phyloP scores from a whole-genome alignment of 2,329 filamentous ascomycete species.

The Ophiostoma australiae region DNA sequence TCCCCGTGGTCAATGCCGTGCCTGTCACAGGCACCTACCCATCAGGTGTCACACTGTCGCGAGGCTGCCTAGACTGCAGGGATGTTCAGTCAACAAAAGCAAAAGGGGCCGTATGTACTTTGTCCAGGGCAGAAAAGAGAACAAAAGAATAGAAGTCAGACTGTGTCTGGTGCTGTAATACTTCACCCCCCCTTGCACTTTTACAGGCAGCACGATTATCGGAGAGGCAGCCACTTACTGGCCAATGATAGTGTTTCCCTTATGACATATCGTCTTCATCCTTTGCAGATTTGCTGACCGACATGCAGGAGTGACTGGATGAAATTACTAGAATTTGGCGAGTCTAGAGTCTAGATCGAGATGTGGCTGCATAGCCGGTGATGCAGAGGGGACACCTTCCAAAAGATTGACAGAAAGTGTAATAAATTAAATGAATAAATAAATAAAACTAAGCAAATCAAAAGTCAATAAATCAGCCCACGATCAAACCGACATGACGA shows the following conservation, averaged over 20 bases:
- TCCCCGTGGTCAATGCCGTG: neutral
- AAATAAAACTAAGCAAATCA: neutral
- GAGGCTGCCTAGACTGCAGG: neutral
- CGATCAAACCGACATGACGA: neutral
- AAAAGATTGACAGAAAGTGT: neutral
- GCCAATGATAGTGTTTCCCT: neutral
- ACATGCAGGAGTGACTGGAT: neutral
- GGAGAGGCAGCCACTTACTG: neutral
- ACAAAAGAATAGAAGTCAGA: neutral
- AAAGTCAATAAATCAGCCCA: too few relatives aligned
- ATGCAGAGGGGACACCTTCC: neutral
- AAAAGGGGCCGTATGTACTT: neutral
- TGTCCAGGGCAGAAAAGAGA: neutral
- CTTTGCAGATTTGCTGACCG: neutral
- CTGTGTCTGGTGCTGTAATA: neutral
- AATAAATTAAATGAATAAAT: neutral
- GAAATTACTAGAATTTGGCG: neutral
- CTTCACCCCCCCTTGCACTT: neutral
- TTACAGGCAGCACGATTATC: slow-evolving; percentile 1
- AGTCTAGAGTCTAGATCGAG: neutral
- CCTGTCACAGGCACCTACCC: neutral
- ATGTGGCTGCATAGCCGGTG: neutral
- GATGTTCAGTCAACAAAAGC: neutral
- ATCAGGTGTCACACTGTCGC: neutral
- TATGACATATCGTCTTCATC: neutral